Percentiles rank a stretch among this genome's conserved stretches.
Evolutionary conservation across 306 rosid genomes (phyloP).

Genomic region (Sesbania bispinosa): DNA sequence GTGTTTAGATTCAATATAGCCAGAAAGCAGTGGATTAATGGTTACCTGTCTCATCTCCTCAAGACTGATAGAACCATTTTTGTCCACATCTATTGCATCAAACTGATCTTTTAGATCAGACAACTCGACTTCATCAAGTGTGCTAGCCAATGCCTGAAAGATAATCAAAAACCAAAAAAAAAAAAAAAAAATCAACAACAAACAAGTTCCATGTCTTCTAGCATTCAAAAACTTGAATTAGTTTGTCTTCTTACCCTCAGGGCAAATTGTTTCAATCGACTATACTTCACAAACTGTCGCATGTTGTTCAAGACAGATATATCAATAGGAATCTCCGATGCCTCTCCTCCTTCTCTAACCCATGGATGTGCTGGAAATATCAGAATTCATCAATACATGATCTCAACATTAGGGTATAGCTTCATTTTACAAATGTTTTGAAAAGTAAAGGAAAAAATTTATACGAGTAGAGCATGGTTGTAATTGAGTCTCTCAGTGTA

Average conservation of each 20-base stretch:
- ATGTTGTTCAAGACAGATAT: slow-evolving; percentile 90
- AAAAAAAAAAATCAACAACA: slow-evolving; percentile 5
- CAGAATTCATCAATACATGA: slow-evolving; percentile 18
- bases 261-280: slow-evolving; percentile 97
- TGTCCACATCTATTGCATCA: slow-evolving; percentile 96
- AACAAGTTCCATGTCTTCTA: slow-evolving; percentile 13
- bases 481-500: neutral
- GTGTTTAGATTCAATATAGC: neutral
- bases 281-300: slow-evolving; percentile 89
- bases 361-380: slow-evolving; percentile 84
- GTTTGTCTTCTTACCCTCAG: slow-evolving; percentile 62
- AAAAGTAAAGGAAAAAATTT: neutral
- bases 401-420: slow-evolving; percentile 5
- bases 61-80: slow-evolving; percentile 90
- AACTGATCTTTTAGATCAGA: slow-evolving; percentile 92
- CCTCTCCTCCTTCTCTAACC: slow-evolving; percentile 97
- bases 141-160: slow-evolving; percentile 95
- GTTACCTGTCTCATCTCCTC: slow-evolving; percentile 98
- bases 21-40: slow-evolving; percentile 15
- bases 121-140: slow-evolving; percentile 80
- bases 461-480: slow-evolving; percentile 13
- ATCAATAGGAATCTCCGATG: slow-evolving; percentile 92
- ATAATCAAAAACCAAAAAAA: slow-evolving; percentile 23
- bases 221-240: slow-evolving; percentile 9
- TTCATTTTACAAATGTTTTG: neutral